Evolutionary conservation across 2,329 filamentous ascomycete genomes (phyloP), one percentile per base, ranked within the genome.

Genomic region (Aspergillus ustus): DNA sequence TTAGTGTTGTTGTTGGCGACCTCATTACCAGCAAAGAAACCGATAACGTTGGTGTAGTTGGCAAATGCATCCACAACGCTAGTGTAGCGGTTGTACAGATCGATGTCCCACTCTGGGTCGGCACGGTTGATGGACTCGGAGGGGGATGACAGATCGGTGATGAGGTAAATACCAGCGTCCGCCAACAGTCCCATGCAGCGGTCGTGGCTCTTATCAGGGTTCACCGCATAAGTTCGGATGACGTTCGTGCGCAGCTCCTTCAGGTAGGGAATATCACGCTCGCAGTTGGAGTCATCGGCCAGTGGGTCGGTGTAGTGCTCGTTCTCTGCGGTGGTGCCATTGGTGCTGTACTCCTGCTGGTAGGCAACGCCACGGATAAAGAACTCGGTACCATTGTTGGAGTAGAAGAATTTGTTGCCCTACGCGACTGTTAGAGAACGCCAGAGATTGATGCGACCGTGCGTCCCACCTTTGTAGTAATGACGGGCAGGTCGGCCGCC

Each of bases 21-120:
- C 82, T 99, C 95, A 81, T 99, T 99, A 76, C 95, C 95, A 69
- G 93, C 94, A 78, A 99, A 98, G 89, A 98, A 99, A 72, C 95
- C 95, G 66, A 99, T 88, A 55, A 92, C 89, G 81, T 99, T 99
- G 79, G 87, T 85, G 85, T 96, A 98, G 75, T 91, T 84, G 70
- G 85, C 83, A 72, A 99, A 83, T 65, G 86, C 84, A 75, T 98
- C 93, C 63, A 99, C 82, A 63, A 99, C 95, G 34, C 81, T 80
- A 61, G 89, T 91, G 84, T 98, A 99, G 66, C 92, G 91, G 40
- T 83, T 76, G 81, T 89, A 96, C 52, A 97, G 85, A 13, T 85
- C 85, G 57, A 88, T 85, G 75, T 92, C 88, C 95, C 95, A 99
- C 64, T 83, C 73, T 19, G 94, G 90, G 67, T 84, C 78, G 74